phyloP scores from a whole-genome alignment of 768 basidiomycete genomes.

The Kwoniella heveanensis region DNA sequence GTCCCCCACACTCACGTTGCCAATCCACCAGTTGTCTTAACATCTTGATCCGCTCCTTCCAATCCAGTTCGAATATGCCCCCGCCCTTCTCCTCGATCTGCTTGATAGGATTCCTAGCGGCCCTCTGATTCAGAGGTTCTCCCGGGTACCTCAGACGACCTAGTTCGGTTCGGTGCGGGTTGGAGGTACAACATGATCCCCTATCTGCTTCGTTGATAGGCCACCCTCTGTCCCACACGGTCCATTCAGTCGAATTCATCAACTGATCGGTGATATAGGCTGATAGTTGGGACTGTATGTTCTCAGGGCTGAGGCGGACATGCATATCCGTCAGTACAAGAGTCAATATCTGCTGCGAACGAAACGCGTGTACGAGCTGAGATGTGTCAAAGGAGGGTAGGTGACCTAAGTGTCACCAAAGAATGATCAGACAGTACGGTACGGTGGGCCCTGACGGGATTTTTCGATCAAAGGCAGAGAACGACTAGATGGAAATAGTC shows the following conservation, averaged over 20 bases:
- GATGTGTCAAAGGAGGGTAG: constrained; percentile 8
- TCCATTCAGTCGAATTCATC: constrained; percentile 40
- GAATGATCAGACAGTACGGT: too few relatives aligned
- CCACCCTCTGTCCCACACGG: constrained; percentile 51
- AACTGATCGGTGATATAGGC: constrained; percentile 41
- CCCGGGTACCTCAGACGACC: constrained; percentile 40
- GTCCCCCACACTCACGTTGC: constrained; percentile 52
- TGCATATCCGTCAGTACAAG: neutral
- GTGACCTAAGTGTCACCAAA: neutral
- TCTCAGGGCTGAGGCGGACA: constrained; percentile 32
- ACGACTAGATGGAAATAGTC: too few relatives aligned
- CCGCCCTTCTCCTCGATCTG: constrained; percentile 32
- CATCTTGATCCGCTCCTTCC: constrained; percentile 39
- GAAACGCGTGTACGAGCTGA: too few relatives aligned
- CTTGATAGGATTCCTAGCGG: constrained; percentile 32
- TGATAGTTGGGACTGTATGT: constrained; percentile 40
- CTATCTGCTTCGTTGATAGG: constrained; percentile 45
- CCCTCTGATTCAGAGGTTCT: constrained; percentile 34
- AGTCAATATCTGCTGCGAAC: too few relatives aligned
- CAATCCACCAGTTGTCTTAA: constrained; percentile 50
- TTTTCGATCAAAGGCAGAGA: too few relatives aligned
- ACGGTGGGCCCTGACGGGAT: neutral
- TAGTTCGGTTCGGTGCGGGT: constrained; percentile 27
- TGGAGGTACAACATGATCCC: constrained; percentile 37
- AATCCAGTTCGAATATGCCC: constrained; percentile 50